Evolutionary conservation across 768 basidiomycete genomes (phyloP).

Genomic region (Mycena filopes): DNA sequence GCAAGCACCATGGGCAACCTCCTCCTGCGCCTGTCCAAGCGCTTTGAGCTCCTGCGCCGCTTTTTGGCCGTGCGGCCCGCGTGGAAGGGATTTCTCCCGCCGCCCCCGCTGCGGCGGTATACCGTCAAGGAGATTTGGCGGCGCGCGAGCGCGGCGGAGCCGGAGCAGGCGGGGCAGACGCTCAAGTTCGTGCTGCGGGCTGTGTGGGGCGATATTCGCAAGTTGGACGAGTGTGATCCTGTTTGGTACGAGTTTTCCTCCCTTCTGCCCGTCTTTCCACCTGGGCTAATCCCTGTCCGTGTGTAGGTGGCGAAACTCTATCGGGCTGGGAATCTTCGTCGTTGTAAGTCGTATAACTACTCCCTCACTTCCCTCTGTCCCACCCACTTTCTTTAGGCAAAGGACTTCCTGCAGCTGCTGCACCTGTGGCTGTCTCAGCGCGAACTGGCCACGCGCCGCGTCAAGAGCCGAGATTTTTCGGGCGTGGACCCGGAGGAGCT

Average conservation of each 20-base stretch:
- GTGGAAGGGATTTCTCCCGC: constrained; percentile 26
- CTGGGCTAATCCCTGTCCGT: constrained; percentile 23
- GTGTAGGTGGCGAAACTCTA: constrained; percentile 69
- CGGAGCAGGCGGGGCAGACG: constrained; percentile 39
- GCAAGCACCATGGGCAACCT: constrained; percentile 72
- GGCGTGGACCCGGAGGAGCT: constrained; percentile 75
- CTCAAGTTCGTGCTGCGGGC: constrained; percentile 55
- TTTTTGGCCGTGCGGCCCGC: constrained; percentile 48
- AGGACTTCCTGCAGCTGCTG: constrained; percentile 73
- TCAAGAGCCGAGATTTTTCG: constrained; percentile 78
- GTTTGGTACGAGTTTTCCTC: constrained; percentile 65
- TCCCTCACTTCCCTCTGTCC: constrained; percentile 4
- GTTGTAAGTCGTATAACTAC: constrained; percentile 61
- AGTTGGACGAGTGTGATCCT: constrained; percentile 77
- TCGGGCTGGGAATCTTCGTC: constrained; percentile 76
- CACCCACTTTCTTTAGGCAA: constrained; percentile 54
- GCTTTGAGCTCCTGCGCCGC: constrained; percentile 50
- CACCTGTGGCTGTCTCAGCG: constrained; percentile 78
- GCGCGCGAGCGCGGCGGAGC: constrained; percentile 24
- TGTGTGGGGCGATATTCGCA: constrained; percentile 64
- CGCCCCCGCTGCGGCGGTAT: constrained; percentile 37
- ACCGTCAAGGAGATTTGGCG: constrained; percentile 31
- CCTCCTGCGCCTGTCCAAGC: constrained; percentile 63
- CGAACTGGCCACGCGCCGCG: constrained; percentile 73
- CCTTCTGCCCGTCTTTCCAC: not conserved